Evolutionary conservation across 129 eudicot genomes (phyloP).

Genomic region (Silybum marianum): DNA sequence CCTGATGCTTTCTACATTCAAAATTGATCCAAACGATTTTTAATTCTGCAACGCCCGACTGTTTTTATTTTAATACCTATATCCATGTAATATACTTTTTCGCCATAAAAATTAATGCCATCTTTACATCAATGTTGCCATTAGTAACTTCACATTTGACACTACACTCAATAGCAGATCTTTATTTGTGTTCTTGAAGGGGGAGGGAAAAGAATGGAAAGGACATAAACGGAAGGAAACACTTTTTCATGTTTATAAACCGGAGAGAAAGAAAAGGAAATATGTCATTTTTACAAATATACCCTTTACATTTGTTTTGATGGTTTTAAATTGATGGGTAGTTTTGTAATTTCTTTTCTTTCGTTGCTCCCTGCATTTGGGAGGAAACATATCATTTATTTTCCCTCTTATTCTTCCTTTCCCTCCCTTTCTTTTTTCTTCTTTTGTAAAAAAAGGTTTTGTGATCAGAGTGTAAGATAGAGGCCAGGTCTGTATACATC

Average conservation of each 20-base stretch:
- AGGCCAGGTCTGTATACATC: no score
- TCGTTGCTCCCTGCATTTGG: background rate
- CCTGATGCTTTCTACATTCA: background rate
- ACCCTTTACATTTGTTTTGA: background rate
- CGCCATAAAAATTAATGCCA: no score
- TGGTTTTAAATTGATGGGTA: background rate
- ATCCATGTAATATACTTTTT: no score
- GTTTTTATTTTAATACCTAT: background rate
- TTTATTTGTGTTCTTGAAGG: no score
- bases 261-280: background rate
- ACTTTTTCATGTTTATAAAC: background rate
- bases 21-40: background rate
- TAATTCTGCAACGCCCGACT: background rate
- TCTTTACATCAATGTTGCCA: no score
- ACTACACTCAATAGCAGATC: background rate
- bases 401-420: background rate
- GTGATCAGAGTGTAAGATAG: no score
- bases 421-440: background rate
- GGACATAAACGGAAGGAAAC: background rate
- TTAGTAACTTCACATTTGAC: no score
- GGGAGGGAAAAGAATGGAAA: no score
- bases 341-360: background rate
- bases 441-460: no score
- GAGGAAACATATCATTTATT: background rate
- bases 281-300: background rate